A percentile compares a stretch with the other conserved stretches of the same genome.
phyloP scores from a whole-genome alignment of 2,329 filamentous ascomycete species.

The Leptographium galeiforme region DNA sequence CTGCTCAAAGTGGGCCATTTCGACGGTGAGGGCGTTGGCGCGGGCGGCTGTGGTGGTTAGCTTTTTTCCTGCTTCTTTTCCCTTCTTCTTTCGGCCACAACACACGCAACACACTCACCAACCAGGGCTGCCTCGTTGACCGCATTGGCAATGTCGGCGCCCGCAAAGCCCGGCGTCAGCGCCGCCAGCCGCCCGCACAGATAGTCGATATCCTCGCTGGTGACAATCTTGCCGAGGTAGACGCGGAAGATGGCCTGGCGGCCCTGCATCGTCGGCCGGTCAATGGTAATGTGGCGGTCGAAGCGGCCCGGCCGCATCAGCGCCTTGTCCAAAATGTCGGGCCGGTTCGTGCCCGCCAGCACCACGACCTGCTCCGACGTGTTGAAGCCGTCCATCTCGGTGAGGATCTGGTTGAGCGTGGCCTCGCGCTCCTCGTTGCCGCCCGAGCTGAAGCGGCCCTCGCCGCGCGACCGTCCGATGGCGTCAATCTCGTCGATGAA shows the following conservation, averaged over 20 bases:
- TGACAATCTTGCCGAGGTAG: conserved; percentile 88
- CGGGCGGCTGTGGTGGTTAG: conserved; percentile 60
- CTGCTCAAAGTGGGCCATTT: conserved; percentile 88
- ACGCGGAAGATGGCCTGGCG: conserved; percentile 93
- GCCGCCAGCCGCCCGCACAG: conserved; percentile 80
- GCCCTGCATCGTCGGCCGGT: conserved; percentile 91
- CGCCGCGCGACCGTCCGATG: conserved; percentile 79
- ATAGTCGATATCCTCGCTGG: conserved; percentile 76
- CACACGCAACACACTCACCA: conserved; percentile 38
- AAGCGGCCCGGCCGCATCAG: conserved; percentile 95
- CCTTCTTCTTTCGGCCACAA: neutral
- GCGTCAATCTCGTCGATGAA: conserved; percentile 99
- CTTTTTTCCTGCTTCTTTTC: no score
- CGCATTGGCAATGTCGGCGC: conserved; percentile 96
- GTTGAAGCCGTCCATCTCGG: conserved; percentile 99
- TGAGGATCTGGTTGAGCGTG: conserved; percentile 94
- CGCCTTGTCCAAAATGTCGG: conserved; percentile 88
- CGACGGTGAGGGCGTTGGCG: conserved; percentile 63
- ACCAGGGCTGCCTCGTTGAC: conserved; percentile 96
- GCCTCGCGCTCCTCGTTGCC: conserved; percentile 96
- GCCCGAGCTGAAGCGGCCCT: conserved; percentile 58
- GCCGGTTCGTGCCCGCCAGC: conserved; percentile 88
- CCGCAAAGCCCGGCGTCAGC: conserved; percentile 89
- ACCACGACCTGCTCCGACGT: conserved; percentile 94
- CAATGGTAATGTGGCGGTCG: conserved; percentile 90